phyloP scores from a whole-genome alignment of 192 early-diverging fungal species.

The Rhizoclosmatium globosum region DNA sequence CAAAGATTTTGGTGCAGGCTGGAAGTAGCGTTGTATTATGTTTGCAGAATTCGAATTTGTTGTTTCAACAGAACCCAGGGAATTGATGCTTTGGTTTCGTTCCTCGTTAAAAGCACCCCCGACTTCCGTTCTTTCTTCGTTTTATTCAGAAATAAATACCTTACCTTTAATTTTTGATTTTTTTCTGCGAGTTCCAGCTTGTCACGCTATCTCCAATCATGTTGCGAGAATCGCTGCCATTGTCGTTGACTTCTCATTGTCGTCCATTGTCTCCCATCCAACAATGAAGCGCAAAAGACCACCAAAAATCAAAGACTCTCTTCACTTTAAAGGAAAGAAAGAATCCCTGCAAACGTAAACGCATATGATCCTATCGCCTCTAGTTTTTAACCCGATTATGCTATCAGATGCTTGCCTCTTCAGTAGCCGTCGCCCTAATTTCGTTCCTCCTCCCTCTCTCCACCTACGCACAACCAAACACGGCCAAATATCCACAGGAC shows the following conservation, averaged over 20 bases:
- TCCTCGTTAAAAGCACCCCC: neutral
- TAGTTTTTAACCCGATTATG: neutral
- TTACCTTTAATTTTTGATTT: neutral
- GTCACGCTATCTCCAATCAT: neutral
- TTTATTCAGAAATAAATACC: neutral
- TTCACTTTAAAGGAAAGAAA: neutral
- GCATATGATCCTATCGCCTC: neutral
- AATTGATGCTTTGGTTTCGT: neutral
- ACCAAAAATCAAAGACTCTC: neutral
- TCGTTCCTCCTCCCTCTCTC: too few relatives aligned
- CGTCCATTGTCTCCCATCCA: too few relatives aligned
- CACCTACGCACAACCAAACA: neutral
- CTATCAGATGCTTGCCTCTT: neutral
- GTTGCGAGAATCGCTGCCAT: neutral
- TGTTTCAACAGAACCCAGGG: neutral
- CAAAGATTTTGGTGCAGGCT: neutral
- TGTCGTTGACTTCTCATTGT: too few relatives aligned
- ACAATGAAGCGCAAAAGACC: too few relatives aligned
- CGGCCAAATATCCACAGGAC: neutral
- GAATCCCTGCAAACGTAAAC: neutral
- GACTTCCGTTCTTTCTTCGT: neutral
- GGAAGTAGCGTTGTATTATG: neutral
- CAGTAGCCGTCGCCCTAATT: too few relatives aligned
- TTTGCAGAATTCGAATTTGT: neutral
- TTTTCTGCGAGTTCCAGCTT: neutral